A percentile compares a stretch with the other conserved stretches of the same genome.
Evolutionary conservation across 495 filamentous ascomycete genomes (phyloP).

Genomic region (Aspergillus conjunctus): DNA sequence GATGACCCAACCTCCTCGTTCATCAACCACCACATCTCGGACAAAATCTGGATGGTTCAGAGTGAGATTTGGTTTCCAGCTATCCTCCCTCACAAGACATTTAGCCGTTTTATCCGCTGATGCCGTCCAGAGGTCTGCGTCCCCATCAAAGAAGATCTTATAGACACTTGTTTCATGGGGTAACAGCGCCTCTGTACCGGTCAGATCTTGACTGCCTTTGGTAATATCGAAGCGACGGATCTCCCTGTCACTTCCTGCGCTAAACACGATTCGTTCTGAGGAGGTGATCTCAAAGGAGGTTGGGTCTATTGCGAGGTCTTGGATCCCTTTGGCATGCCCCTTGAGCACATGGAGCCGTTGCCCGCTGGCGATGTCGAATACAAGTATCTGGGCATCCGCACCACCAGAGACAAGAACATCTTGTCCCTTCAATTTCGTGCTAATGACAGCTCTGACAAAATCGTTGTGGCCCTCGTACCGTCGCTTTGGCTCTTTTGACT

Average conservation of each 20-base stretch:
- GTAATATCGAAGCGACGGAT: conserved; percentile 63
- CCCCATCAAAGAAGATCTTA: conserved; percentile 70
- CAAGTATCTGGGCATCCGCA: conserved; percentile 80
- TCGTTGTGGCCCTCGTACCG: conserved; percentile 81
- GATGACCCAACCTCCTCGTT: conserved; percentile 76
- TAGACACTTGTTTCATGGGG: conserved; percentile 92
- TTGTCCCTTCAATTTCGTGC: conserved; percentile 53
- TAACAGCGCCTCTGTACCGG: conserved; percentile 61
- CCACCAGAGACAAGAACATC: conserved; percentile 81
- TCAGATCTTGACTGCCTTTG: conserved; percentile 44
- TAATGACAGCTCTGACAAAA: conserved; percentile 79
- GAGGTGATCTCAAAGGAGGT: conserved; percentile 34
- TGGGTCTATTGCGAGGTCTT: conserved; percentile 74
- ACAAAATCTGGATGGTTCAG: conserved; percentile 88
- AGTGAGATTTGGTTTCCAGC: conserved; percentile 69
- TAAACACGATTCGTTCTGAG: conserved; percentile 62
- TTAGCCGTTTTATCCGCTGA: conserved; percentile 83
- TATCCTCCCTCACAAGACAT: conserved; percentile 65
- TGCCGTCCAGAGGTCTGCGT: conserved; percentile 85
- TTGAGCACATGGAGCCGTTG: conserved; percentile 71
- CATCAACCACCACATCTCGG: conserved; percentile 72
- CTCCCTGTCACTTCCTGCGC: conserved; percentile 80
- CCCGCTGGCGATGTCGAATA: conserved; percentile 74
- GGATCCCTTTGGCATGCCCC: conserved; percentile 76
- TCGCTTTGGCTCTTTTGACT: conserved; percentile 50